Base-by-base conservation (phyloP, 768 basidiomycete genomes). In the Lactifluus hygrophoroides region DNA sequence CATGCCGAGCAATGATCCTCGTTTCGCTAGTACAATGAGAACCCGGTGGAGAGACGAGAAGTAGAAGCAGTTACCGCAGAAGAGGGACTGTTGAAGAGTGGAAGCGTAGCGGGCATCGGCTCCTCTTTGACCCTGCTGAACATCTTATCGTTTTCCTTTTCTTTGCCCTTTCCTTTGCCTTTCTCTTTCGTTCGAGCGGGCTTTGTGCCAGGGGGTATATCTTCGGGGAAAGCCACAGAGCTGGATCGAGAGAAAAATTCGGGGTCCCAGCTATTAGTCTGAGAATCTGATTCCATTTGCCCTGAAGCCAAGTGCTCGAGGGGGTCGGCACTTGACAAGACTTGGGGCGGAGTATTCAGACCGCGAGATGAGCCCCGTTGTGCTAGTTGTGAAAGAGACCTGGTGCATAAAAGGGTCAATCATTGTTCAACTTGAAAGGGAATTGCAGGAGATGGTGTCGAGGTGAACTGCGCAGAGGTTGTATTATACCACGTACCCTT, bases 1-100 rank as follows among this genome's bases (percentile, higher is more conserved):
- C 89, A 92, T 17, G 89, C 81, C 61, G 88, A 90, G 68, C 89
- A 92, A 67, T 91, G 87, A 68, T 92, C 89, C 69, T 91, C 84
- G 70, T 91, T 90, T 66, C 76, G 65, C 78, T 80, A 62, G 42
- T 50, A 51, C 46, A 49, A 40, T 37, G 42, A 52, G 49, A 45
- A 63, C 40, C 17, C 25, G 11, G 56, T 51, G 30, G n/a, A 56
- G 23, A 30, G 38, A 45, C 46, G 56, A 48, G 32, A 57, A 42
- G 49, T 30, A 11, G 46, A 57, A 56, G 37, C 21, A 73, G 72
- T 67, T 68, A 78, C 77, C 66, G 73, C 62, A 52, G 71, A 66
- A 50, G 71, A 62, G 27, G 66, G 62, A 58, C 66, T 66, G 30
- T 76, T 75, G 56, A 66, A 64, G 34, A 56, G 67, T 25, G 73